Conservation (phyloP, 768 basidiomycete species). For the Gyrodon lividus region DNA sequence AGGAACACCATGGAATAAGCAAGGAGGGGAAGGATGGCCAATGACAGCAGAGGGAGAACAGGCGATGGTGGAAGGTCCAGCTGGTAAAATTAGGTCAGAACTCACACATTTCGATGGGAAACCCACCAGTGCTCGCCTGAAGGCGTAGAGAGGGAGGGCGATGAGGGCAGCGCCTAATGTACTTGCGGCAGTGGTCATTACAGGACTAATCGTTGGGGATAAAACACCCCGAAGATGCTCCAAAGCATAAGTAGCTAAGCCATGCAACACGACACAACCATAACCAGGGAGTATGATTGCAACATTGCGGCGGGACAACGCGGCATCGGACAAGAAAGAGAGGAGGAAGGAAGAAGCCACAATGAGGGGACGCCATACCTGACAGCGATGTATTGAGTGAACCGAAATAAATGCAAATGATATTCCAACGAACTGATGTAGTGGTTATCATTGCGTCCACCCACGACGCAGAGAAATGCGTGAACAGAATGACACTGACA, state of each 20-base stretch:
- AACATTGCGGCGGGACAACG: conserved; percentile 38
- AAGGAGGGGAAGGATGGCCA: conserved; percentile 60
- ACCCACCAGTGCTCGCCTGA: conserved; percentile 59
- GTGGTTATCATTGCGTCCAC: conserved; percentile 50
- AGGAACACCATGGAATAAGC: conserved; percentile 63
- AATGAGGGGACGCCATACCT: conserved; percentile 53
- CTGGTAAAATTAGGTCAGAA: conserved; percentile 30
- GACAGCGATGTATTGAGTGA: conserved; percentile 2
- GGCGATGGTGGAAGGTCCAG: conserved; percentile 52
- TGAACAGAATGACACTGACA: conserved; percentile 63
- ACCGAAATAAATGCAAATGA: not conserved
- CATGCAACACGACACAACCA: conserved; percentile 59
- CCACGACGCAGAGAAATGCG: conserved; percentile 71
- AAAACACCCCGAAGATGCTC: conserved; percentile 62
- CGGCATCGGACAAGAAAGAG: conserved; percentile 58
- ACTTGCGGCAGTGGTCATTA: conserved; percentile 54
- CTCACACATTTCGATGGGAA: not conserved
- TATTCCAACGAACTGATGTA: conserved; percentile 41
- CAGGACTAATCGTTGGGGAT: conserved; percentile 55
- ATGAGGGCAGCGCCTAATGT: conserved; percentile 63
- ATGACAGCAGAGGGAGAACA: conserved; percentile 53
- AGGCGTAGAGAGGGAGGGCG: conserved; percentile 62
- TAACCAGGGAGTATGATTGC: conserved; percentile 57
- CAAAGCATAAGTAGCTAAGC: conserved; percentile 55
- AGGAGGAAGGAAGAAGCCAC: conserved; percentile 49